Percentiles rank a stretch among this genome's conserved stretches.
These are phyloP conservation scores for Aspergillus kassunensis DNA, from an alignment of 495 filamentous ascomycete species.

Conservation along the genomic window DNA sequence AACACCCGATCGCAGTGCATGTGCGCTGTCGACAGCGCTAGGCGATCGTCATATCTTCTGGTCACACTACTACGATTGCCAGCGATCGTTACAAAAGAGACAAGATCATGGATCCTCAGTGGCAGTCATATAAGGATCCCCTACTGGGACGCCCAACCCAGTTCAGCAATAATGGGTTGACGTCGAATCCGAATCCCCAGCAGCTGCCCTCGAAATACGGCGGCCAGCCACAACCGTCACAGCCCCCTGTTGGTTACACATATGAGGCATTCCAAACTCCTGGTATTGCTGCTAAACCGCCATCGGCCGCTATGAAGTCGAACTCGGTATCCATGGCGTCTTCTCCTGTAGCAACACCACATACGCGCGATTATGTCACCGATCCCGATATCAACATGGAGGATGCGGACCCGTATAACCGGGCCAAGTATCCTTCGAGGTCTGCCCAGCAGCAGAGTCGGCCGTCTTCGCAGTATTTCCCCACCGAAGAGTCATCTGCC, in stretches of 20 bases:
- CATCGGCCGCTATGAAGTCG: conserved; percentile 51
- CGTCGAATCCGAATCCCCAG: conserved; percentile 30
- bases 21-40: conserved; percentile 28
- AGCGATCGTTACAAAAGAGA: conserved; percentile 7
- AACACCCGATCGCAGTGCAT: conserved; percentile 31
- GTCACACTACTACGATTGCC: conserved; percentile 3
- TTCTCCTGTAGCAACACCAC: conserved; percentile 63
- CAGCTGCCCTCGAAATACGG: conserved; percentile 40
- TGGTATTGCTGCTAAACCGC: conserved; percentile 37
- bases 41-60: conserved; percentile 15
- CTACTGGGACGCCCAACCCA: conserved; percentile 41
- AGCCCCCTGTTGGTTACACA: conserved; percentile 63
- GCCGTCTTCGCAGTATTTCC: conserved; percentile 59
- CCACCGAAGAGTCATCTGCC: conserved; percentile 73
- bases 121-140: conserved; percentile 50
- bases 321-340: conserved; percentile 53
- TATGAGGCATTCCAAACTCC: conserved; percentile 69
- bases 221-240: conserved; percentile 48
- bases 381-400: conserved; percentile 90
- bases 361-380: conserved; percentile 59
- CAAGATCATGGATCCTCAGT: conserved; percentile 47
- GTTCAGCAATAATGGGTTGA: conserved; percentile 36
- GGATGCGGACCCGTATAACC: conserved; percentile 81
- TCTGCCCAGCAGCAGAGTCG: conserved; percentile 64
- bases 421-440: conserved; percentile 71